A percentile compares a stretch with the other conserved stretches of the same genome.
phyloP scores from a whole-genome alignment of 2,329 filamentous ascomycete genomes.

The Chaetomium globosum region DNA sequence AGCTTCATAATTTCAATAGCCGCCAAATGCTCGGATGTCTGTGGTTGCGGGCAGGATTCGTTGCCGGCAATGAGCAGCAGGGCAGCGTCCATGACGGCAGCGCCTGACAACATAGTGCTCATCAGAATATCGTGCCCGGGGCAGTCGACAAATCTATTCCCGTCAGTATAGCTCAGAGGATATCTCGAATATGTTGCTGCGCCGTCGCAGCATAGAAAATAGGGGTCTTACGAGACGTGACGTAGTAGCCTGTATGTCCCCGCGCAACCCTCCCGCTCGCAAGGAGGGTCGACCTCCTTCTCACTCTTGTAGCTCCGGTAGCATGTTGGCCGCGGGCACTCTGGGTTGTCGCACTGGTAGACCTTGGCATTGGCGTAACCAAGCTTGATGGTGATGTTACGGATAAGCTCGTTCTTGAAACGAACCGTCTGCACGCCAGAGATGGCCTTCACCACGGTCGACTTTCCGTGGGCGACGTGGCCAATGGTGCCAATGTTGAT shows the following conservation, averaged over 20 bases:
- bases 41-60: constrained; percentile 96
- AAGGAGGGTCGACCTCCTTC: constrained; percentile 96
- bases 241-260: constrained; percentile 86
- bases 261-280: constrained; percentile 86
- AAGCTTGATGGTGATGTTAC: constrained; percentile 99
- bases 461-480: constrained; percentile 98
- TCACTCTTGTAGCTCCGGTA: constrained; percentile 98
- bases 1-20: constrained; percentile 99
- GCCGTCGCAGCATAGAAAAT: background rate
- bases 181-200: background rate
- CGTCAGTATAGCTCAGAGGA: constrained; percentile 35
- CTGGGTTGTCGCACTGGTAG: constrained; percentile 93
- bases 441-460: constrained; percentile 98
- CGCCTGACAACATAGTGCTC: constrained; percentile 99
- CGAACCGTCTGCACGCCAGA: constrained; percentile 98
- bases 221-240: constrained; percentile 79
- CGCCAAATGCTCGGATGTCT: constrained; percentile 97
- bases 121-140: constrained; percentile 99
- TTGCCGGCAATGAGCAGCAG: constrained; percentile 96
- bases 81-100: constrained; percentile 98
- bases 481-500: constrained; percentile 99
- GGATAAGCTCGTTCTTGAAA: constrained; percentile 99
- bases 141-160: constrained; percentile 86
- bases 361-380: constrained; percentile 99
- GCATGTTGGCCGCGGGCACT: constrained; percentile 91